Conservation (phyloP, 805 yeast genomes). For the Dipodascopsis uninucleata region DNA sequence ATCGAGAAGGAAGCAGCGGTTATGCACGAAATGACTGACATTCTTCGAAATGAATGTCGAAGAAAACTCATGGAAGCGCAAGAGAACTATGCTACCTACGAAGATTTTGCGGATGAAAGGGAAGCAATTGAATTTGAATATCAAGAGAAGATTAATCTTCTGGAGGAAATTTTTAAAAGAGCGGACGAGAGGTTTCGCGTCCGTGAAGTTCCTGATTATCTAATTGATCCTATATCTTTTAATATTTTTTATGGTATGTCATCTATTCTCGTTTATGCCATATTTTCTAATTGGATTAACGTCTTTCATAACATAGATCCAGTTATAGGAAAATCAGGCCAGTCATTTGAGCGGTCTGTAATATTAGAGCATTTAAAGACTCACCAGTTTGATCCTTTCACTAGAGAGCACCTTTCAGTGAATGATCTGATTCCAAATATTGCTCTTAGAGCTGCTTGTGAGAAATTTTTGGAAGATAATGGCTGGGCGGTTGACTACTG, state of each 20-base stretch:
- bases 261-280: not conserved
- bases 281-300: not conserved
- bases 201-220: slow-evolving; percentile 39
- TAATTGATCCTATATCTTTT: slow-evolving; percentile 44
- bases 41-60: slow-evolving; percentile 20
- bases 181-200: slow-evolving; percentile 26
- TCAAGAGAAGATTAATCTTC: slow-evolving; percentile 22
- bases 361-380: slow-evolving; percentile 39
- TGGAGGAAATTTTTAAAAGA: slow-evolving; percentile 29
- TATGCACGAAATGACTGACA: slow-evolving; percentile 30
- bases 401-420: slow-evolving; percentile 38
- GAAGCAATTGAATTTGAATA: slow-evolving; percentile 24
- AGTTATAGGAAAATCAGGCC: slow-evolving; percentile 45
- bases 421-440: slow-evolving; percentile 43
- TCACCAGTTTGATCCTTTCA: slow-evolving; percentile 43
- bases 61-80: slow-evolving; percentile 17
- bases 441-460: slow-evolving; percentile 42
- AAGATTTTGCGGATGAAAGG: slow-evolving; percentile 28
- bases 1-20: slow-evolving; percentile 27
- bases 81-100: slow-evolving; percentile 9
- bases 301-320: slow-evolving; percentile 43
- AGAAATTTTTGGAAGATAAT: slow-evolving; percentile 28
- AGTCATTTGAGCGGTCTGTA: slow-evolving; percentile 43
- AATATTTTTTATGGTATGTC: slow-evolving; percentile 34
- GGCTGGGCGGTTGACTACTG: slow-evolving; percentile 31